Base-by-base conservation (phyloP, 352 stramenopile genomes). In the Phytophthora parvispora region DNA sequence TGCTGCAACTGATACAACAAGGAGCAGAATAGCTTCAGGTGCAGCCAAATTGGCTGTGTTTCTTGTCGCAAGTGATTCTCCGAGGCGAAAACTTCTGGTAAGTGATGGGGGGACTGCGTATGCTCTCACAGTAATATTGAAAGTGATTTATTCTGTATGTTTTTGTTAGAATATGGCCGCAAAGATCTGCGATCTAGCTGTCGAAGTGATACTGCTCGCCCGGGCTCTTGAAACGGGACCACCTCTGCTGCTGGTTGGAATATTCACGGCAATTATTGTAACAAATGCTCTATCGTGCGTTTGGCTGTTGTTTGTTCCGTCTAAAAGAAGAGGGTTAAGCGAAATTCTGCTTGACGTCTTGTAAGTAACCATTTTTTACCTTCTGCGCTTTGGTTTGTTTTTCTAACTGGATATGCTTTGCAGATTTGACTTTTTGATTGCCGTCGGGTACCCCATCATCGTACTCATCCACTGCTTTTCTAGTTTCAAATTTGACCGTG, bases 391-490 rank as follows among this genome's bases (percentile, higher is more conserved):
- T n/a, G n/a, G n/a, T 31, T 58, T 15, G 12, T 45, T 15, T 6
- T 25, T 49, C 20, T 49, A 49, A 25, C 8, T 60, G 20, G 47
- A 34, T 56, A 51, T 10, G 45, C 4, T 27, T 52, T 13, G 16
- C 36, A 86, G 75, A 0, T 61, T 83, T 36, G 74, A 84, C 18
- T 68, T 80, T 18, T 42, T 72, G 4, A 53, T 82, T 9, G 65
- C 57, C 0, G 50, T 85, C 20, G 53, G 53, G 6, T 85, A 72
- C 25, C 79, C 79, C 0, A 66, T 83, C 1, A 15, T 73, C 22
- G 50, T 67, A 15, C 48, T 74, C 4, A 18, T 62, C 8, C 78
- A 83, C 25, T 75, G 74, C 27, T 31, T 81, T 12, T 57, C 54
- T 2, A 63, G 43, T 6, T 82, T 87, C 25, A 16, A 38, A 8